Evolutionary conservation across 495 filamentous ascomycete genomes (phyloP).

Genomic region (Alectoria sarmentosa): DNA sequence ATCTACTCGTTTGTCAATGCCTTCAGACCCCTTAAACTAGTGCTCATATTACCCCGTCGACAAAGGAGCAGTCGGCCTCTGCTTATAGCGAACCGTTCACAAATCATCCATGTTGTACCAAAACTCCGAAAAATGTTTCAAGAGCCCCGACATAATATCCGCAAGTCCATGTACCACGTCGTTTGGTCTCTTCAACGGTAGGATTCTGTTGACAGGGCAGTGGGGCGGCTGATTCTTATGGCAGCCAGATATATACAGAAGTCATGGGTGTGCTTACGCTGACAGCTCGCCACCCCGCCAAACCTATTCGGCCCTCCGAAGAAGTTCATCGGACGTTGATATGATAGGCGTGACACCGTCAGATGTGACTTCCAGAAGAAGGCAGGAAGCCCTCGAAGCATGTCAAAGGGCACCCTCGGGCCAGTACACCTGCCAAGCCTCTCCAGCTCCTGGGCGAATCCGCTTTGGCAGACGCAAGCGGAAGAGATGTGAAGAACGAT

Average conservation of each 20-base stretch:
- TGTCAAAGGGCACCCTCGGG: neutral
- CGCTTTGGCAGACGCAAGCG: neutral
- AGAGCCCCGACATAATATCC: neutral
- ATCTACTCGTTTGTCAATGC: conserved; percentile 11
- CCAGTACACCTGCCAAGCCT: neutral
- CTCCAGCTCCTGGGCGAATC: neutral
- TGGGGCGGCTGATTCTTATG: neutral
- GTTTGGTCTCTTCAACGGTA: neutral
- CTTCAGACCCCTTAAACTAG: conserved; percentile 12
- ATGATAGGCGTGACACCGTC: neutral
- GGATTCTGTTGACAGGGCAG: neutral
- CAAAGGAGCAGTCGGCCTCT: conserved; percentile 15
- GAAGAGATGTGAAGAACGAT: neutral
- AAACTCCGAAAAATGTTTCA: neutral
- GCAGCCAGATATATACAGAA: neutral
- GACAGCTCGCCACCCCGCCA: neutral
- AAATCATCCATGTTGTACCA: conserved; percentile 9
- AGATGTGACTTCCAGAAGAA: neutral
- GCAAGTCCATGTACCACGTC: neutral
- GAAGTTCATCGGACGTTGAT: neutral
- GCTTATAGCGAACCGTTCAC: conserved; percentile 11
- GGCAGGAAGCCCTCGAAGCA: neutral
- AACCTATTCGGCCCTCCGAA: neutral
- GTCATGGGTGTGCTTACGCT: neutral
- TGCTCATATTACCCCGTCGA: conserved; percentile 17